phyloP scores from a whole-genome alignment of 129 eudicot species.

The Glebionis coronaria region DNA sequence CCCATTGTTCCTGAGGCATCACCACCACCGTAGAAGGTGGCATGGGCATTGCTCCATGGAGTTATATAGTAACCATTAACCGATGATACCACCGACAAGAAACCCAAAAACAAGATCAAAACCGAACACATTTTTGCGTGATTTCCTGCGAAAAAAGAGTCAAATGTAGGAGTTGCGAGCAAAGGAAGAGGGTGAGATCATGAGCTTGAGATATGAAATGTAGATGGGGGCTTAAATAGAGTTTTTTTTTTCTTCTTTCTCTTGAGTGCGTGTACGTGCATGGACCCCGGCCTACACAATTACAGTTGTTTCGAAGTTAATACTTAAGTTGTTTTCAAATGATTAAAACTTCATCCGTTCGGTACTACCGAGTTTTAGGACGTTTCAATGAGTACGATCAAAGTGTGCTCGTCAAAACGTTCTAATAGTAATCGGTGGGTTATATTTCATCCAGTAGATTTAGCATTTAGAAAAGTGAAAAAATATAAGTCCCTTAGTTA shows the following conservation, averaged over 20 bases:
- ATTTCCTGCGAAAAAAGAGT: conserved; percentile 1
- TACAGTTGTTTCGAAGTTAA: conserved; percentile 4
- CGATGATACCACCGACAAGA: conserved; percentile 36
- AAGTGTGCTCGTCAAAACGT: too few relatives aligned
- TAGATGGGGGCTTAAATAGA: conserved; percentile 34
- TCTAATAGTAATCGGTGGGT: too few relatives aligned
- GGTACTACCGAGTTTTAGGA: too few relatives aligned
- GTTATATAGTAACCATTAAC: conserved; percentile 55
- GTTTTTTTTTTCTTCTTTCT: not conserved
- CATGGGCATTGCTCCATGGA: conserved; percentile 81
- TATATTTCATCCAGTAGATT: too few relatives aligned
- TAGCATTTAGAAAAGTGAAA: too few relatives aligned
- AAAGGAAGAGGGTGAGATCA: conserved; percentile 20
- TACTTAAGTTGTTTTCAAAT: too few relatives aligned
- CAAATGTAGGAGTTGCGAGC: conserved; percentile 9
- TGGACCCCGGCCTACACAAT: conserved; percentile 35
- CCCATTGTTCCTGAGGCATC: conserved; percentile 97
- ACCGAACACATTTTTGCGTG: conserved; percentile 15
- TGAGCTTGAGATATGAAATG: conserved; percentile 25
- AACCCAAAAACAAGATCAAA: conserved; percentile 22
- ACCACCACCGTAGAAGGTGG: conserved; percentile 89
- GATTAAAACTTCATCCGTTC: too few relatives aligned
- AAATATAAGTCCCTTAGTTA: too few relatives aligned
- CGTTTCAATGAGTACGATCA: too few relatives aligned
- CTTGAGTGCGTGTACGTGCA: conserved; percentile 5